Base-by-base conservation (phyloP, 1,284 basidiomycete species). In the Mycena citricolor region DNA sequence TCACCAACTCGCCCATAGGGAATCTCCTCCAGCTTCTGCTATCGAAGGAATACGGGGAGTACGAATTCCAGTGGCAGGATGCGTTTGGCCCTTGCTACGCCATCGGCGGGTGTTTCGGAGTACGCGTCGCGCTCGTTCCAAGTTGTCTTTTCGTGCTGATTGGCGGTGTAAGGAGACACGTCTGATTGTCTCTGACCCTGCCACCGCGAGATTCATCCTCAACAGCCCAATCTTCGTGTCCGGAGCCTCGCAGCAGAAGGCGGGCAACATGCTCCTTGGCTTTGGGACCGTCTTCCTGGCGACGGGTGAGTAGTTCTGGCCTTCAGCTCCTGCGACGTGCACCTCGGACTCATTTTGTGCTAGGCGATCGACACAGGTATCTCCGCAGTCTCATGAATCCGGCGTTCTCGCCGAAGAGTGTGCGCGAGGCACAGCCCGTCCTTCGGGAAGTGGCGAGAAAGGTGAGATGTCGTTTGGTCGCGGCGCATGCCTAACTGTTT, bases 11-110 rank as follows among this genome's bases (percentile, higher is more conserved):
- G n/a, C n/a, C n/a, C n/a, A n/a, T n/a, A 49, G 48, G 48, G 2
- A 50, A 50, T 29, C 10, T 50, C 29, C 39, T 50, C 1, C 39
- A 50, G 26, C 32, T 50, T 19, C 42, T 42, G 32, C 44, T 50
- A n/a, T 26, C 42, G 39, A 40, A 46, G 10, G 43, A 43, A 12
- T 45, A 45, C 31, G 43, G 43, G 8, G 23, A 45, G 8, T 23
- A 45, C 29, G 43, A 45, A 25, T 45, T 45, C 31, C 16, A 28
- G n/a, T 45, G 43, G 43, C 43, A 39, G 31, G 31, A 45, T 12
- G 24, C 23, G 11, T 46, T 40, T 16, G 44, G 44, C 8, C 31
- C 26, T 12, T 30, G 39, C 20, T 45, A 45, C 30, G 21, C 37
- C 4, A 32, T 41, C 23, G 31, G 36, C 8, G 38, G 32, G 10